Conservation (phyloP, 2,329 filamentous ascomycete genomes). For the Phialophora verrucosa region DNA sequence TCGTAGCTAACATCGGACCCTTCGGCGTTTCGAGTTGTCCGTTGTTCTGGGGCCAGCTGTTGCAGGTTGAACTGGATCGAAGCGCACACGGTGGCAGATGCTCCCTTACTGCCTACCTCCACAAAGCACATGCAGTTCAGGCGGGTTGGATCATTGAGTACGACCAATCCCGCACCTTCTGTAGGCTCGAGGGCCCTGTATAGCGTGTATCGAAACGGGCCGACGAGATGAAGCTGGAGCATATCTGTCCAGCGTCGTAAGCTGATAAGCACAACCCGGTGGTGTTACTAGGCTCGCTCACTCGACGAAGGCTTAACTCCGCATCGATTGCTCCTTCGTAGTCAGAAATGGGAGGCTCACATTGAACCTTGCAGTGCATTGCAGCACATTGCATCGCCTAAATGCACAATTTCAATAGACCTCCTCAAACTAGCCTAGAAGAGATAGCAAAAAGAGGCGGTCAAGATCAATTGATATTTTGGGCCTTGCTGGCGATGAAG, state of each 20-base stretch:
- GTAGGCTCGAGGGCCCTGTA: not conserved
- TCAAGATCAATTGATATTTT: not conserved
- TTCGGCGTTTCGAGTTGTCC: not conserved
- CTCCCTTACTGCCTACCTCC: not conserved
- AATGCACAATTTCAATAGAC: constrained; percentile 8
- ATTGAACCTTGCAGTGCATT: constrained; percentile 2
- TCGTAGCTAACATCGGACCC: not conserved
- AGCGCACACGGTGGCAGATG: not conserved
- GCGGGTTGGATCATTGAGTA: not conserved
- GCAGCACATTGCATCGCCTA: constrained; percentile 7
- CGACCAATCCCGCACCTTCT: not conserved
- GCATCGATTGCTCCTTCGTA: not conserved
- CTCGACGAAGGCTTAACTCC: not conserved
- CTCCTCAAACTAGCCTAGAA: not conserved
- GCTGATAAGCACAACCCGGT: not conserved
- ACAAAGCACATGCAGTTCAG: not conserved
- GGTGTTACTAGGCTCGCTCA: not conserved
- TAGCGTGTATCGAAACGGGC: not conserved
- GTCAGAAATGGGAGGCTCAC: not conserved
- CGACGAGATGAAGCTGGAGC: not conserved
- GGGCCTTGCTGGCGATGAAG: no score
- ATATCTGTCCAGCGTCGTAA: not conserved
- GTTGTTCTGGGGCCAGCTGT: not conserved
- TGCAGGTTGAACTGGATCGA: not conserved
- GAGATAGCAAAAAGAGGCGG: constrained; percentile 6